phyloP scores from a whole-genome alignment of 2,329 filamentous ascomycete species.

The Verticillium tricorpus region DNA sequence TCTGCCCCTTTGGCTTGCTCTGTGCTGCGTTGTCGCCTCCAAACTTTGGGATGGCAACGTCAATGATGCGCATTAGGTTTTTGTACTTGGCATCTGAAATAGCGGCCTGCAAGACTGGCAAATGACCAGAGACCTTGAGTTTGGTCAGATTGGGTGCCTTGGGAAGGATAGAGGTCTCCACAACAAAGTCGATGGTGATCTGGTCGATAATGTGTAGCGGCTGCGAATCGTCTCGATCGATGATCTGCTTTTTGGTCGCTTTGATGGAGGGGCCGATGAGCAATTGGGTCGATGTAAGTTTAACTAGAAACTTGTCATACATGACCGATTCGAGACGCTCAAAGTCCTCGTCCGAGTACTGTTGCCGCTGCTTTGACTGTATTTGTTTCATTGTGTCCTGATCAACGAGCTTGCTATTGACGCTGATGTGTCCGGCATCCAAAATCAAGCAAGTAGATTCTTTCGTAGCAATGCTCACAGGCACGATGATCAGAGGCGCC shows the following conservation, averaged over 20 bases:
- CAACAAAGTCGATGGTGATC: slow-evolving; percentile 94
- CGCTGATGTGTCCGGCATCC: slow-evolving; percentile 92
- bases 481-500: slow-evolving; percentile 92
- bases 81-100: slow-evolving; percentile 97
- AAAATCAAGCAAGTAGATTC: slow-evolving; percentile 86
- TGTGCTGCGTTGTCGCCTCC: slow-evolving; percentile 31
- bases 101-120: slow-evolving; percentile 87
- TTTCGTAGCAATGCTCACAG: slow-evolving; percentile 80
- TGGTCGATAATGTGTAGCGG: slow-evolving; percentile 88
- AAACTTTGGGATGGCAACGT: slow-evolving; percentile 89
- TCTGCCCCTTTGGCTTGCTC: slow-evolving; percentile 16
- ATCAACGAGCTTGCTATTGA: slow-evolving; percentile 91
- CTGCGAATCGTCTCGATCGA: slow-evolving; percentile 60
- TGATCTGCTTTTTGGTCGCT: slow-evolving; percentile 78
- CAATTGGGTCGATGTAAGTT: slow-evolving; percentile 90
- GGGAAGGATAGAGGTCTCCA: slow-evolving; percentile 96
- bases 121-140: slow-evolving; percentile 82
- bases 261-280: slow-evolving; percentile 92
- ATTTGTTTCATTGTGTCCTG: slow-evolving; percentile 85
- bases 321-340: slow-evolving; percentile 84
- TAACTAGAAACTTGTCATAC: slow-evolving; percentile 96
- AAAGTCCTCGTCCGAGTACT: slow-evolving; percentile 86
- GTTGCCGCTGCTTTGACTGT: slow-evolving; percentile 81
- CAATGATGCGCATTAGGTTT: slow-evolving; percentile 90
- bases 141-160: slow-evolving; percentile 92